Evolutionary conservation across 495 filamentous ascomycete genomes (phyloP).

Genomic region (Trichoderma orchidacearum): DNA sequence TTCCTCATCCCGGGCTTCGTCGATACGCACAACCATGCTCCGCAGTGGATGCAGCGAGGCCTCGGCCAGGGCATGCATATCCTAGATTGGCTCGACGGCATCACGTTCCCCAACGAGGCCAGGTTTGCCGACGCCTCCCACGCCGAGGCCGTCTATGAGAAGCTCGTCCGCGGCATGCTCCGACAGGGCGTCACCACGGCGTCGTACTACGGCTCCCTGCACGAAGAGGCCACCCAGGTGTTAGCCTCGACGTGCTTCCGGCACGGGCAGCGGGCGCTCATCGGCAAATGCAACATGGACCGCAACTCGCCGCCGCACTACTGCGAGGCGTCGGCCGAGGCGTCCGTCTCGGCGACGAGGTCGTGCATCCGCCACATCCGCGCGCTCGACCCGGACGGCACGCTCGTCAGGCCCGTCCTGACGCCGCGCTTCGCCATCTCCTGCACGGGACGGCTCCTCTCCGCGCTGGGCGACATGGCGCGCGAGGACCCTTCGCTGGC

Average conservation of each 20-base stretch:
- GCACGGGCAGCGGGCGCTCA: constrained; percentile 47
- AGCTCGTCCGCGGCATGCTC: constrained; percentile 42
- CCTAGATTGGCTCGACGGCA: constrained; percentile 43
- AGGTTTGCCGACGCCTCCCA: constrained; percentile 39
- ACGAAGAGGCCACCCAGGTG: constrained; percentile 42
- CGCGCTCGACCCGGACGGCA: constrained; percentile 21
- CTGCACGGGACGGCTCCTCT: constrained; percentile 38
- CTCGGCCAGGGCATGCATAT: constrained; percentile 43
- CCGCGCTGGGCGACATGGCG: constrained; percentile 38
- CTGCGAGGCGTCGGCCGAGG: constrained; percentile 30
- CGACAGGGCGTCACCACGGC: constrained; percentile 53
- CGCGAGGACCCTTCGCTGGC: constrained; percentile 34
- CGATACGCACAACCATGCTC: constrained; percentile 54
- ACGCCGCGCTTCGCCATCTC: constrained; percentile 53
- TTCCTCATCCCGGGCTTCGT: constrained; percentile 49
- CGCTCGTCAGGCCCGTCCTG: constrained; percentile 40
- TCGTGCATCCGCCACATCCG: constrained; percentile 36
- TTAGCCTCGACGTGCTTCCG: constrained; percentile 43
- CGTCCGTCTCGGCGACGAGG: constrained; percentile 38
- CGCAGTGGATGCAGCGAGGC: constrained; percentile 49
- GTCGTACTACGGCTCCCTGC: constrained; percentile 48
- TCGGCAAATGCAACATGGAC: constrained; percentile 57
- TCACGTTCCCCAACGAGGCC: constrained; percentile 52
- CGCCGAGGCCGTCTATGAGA: constrained; percentile 36
- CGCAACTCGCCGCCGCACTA: constrained; percentile 48